Percentiles rank a stretch among this genome's conserved stretches.
These are phyloP conservation scores for Rhizophlyctis rosea DNA, from an alignment of 192 early-diverging fungal species.

Conservation along the genomic window DNA sequence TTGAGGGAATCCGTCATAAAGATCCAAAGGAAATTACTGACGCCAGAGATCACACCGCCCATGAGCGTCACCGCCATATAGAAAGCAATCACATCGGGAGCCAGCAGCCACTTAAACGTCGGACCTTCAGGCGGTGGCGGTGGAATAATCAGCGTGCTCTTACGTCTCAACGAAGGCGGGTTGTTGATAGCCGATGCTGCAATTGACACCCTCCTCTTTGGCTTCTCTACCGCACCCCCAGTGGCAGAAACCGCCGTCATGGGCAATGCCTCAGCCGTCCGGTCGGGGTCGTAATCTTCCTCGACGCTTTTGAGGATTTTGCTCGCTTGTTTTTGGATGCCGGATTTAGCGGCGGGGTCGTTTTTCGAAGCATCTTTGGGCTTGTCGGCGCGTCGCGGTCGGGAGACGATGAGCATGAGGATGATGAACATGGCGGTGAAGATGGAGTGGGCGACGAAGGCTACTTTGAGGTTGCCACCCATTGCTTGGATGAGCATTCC, in stretches of 20 bases:
- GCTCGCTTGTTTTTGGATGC: conserved; percentile 7
- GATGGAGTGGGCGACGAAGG: conserved; percentile 16
- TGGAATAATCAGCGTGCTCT: too few species aligned
- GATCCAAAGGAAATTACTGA: conserved; percentile 25
- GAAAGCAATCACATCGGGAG: conserved; percentile 23
- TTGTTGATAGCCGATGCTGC: too few species aligned
- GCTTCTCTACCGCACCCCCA: conserved; percentile 1
- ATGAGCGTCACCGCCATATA: conserved; percentile 21
- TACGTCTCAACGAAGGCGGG: too few species aligned
- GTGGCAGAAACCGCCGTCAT: conserved; percentile 9
- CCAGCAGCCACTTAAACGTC: conserved; percentile 24
- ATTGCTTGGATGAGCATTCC: conserved; percentile 17
- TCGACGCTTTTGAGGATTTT: too few species aligned
- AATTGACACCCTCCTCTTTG: too few species aligned
- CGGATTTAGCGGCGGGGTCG: conserved; percentile 9
- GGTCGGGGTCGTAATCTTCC: conserved; percentile 14
- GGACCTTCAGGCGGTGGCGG: too few species aligned
- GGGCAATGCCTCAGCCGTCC: conserved; percentile 19
- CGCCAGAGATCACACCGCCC: conserved; percentile 20
- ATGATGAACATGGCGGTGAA: conserved; percentile 9
- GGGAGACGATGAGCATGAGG: conserved; percentile 7
- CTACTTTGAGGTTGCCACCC: conserved; percentile 13
- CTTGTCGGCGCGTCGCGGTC: conserved; percentile 9
- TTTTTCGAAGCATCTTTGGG: conserved; percentile 1
- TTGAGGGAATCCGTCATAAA: conserved; percentile 23